A percentile compares a stretch with the other conserved stretches of the same genome.
Conservation (phyloP, 495 filamentous ascomycete species). For the Choiromyces venosus region DNA sequence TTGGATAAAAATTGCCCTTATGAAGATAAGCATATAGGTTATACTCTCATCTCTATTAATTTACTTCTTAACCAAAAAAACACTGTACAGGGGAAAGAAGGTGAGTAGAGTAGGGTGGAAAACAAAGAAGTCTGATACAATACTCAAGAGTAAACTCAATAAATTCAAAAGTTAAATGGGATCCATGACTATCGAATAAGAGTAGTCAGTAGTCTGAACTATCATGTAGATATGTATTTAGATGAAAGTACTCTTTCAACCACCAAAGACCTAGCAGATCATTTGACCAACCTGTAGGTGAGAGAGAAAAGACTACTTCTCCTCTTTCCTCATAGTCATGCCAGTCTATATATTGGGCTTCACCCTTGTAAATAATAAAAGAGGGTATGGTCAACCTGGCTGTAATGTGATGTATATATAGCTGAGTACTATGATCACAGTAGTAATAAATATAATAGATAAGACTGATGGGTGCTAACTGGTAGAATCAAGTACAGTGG, state of each 20-base stretch:
- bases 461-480: too few relatives aligned
- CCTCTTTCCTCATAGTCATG: slow-evolving; percentile 11
- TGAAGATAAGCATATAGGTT: background rate
- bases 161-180: slow-evolving; percentile 7
- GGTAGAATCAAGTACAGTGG: too few relatives aligned
- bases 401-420: too few relatives aligned
- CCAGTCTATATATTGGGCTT: slow-evolving; percentile 4
- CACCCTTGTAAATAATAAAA: slow-evolving; percentile 12
- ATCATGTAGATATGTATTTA: background rate
- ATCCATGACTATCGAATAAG: slow-evolving; percentile 16
- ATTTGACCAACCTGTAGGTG: slow-evolving; percentile 8
- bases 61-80: slow-evolving; percentile 3
- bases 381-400: slow-evolving; percentile 8
- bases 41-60: background rate
- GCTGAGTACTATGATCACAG: too few relatives aligned
- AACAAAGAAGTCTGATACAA: slow-evolving; percentile 11
- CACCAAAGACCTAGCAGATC: slow-evolving; percentile 1
- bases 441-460: too few relatives aligned
- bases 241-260: slow-evolving; percentile 18
- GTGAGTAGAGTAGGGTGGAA: slow-evolving; percentile 8
- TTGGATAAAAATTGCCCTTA: too few relatives aligned
- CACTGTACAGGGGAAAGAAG: slow-evolving; percentile 9
- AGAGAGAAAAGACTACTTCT: background rate
- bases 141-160: slow-evolving; percentile 14
- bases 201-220: background rate